Conservation (phyloP, 176 grass and related monocot genomes). For the Phragmites australis region DNA sequence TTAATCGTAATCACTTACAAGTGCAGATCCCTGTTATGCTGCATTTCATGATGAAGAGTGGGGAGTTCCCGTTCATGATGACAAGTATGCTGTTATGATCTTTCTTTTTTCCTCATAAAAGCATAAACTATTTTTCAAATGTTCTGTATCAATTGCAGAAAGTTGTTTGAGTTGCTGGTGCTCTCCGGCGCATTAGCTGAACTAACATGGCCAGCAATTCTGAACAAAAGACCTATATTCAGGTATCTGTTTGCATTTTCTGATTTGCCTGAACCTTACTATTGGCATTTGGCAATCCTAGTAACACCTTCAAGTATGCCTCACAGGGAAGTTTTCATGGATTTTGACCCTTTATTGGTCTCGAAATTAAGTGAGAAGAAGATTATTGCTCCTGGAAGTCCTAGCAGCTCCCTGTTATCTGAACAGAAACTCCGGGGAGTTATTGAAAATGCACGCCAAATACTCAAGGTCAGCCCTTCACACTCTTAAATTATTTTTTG, state of each 20-base stretch:
- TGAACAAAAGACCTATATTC: conserved; percentile 82
- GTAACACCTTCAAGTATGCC: conserved; percentile 21
- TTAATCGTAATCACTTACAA: conserved; percentile 13
- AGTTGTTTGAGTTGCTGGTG: conserved; percentile 88
- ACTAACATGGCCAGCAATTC: conserved; percentile 86
- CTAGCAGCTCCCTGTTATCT: conserved; percentile 69
- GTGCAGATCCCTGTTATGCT: conserved; percentile 72
- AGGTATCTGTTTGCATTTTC: conserved; percentile 54
- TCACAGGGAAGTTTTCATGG: conserved; percentile 92
- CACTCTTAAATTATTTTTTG: not conserved
- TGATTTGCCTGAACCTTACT: conserved; percentile 24
- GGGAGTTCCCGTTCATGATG: conserved; percentile 83
- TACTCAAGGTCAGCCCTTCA: conserved; percentile 66
- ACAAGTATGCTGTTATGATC: conserved; percentile 51
- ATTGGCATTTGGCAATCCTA: not conserved
- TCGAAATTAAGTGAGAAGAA: conserved; percentile 93
- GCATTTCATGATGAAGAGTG: conserved; percentile 87
- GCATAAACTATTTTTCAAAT: conserved; percentile 30
- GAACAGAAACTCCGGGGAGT: conserved; percentile 83
- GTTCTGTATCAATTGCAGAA: conserved; percentile 56
- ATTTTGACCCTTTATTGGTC: conserved; percentile 75
- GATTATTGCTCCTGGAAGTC: conserved; percentile 68
- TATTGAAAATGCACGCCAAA: conserved; percentile 84
- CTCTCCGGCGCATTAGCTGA: conserved; percentile 94
- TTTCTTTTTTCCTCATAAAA: conserved; percentile 19